Percentiles rank a stretch among this genome's conserved stretches.
Conservation (phyloP, 2,329 filamentous ascomycete species). For the Talaromyces sp. region DNA sequence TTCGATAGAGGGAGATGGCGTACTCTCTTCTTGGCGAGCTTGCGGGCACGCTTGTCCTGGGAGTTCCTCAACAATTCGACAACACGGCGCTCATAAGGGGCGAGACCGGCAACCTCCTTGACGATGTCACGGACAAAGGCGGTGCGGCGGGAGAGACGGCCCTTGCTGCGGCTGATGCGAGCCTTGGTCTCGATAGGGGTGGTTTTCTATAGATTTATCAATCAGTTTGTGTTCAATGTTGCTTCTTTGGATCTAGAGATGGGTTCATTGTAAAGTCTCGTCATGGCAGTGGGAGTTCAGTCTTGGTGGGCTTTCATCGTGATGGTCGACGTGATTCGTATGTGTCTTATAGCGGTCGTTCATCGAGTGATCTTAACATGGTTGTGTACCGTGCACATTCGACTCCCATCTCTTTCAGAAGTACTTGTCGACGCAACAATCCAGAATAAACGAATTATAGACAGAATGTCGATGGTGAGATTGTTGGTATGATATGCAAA, state of each 20-base stretch:
- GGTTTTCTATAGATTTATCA: slow-evolving; percentile 62
- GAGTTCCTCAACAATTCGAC: slow-evolving; percentile 98
- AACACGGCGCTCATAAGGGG: slow-evolving; percentile 95
- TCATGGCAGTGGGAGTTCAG: not conserved
- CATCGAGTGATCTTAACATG: not conserved
- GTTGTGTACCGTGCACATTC: not conserved
- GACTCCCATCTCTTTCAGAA: not conserved
- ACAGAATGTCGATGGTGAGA: not conserved
- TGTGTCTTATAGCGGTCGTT: not conserved
- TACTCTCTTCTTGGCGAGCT: slow-evolving; percentile 99
- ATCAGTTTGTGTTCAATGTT: not conserved
- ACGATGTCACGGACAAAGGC: slow-evolving; percentile 95
- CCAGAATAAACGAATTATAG: no score
- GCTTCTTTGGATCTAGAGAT: not conserved
- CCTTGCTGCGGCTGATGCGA: slow-evolving; percentile 83
- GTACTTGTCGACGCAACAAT: no score
- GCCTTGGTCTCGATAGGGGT: slow-evolving; percentile 72
- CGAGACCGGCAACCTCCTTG: slow-evolving; percentile 95
- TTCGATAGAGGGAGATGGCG: slow-evolving; percentile 31
- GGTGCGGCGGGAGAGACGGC: slow-evolving; percentile 93
- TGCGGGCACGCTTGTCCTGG: slow-evolving; percentile 98
- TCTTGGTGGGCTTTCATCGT: not conserved
- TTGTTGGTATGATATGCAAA: not conserved
- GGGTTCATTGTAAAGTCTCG: not conserved
- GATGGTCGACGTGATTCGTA: not conserved